These are phyloP conservation scores for Aphanomyces astaci DNA, from an alignment of 352 stramenopile species.

Conservation along the genomic window DNA sequence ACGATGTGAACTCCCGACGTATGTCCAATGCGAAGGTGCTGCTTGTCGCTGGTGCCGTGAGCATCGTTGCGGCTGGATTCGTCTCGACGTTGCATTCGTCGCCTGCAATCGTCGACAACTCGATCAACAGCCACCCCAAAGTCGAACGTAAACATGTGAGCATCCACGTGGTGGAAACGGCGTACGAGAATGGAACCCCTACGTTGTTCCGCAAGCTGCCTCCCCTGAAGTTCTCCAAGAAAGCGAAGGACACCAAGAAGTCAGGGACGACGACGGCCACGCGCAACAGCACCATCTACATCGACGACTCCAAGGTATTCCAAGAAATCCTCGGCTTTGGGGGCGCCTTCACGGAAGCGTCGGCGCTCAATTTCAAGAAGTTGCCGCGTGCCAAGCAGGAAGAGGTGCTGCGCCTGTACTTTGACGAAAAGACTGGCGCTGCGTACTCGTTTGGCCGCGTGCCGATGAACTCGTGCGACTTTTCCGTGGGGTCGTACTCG, in stretches of 20 bases:
- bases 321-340: slow-evolving; percentile 87
- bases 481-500: slow-evolving; percentile 78
- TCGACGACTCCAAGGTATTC: slow-evolving; percentile 47
- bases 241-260: slow-evolving; percentile 15
- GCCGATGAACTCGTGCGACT: slow-evolving; percentile 88
- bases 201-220: background rate
- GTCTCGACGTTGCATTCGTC: background rate
- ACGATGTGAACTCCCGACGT: background rate
- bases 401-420: slow-evolving; percentile 82
- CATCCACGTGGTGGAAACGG: slow-evolving; percentile 13
- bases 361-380: slow-evolving; percentile 82
- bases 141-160: background rate
- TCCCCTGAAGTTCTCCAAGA: slow-evolving; percentile 40
- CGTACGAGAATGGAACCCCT: background rate
- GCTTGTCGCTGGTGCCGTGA: background rate
- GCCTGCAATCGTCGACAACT: background rate
- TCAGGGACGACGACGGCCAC: background rate
- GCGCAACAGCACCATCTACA: slow-evolving; percentile 34
- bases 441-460: slow-evolving; percentile 86
- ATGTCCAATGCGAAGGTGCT: background rate
- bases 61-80: slow-evolving; percentile 9
- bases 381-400: slow-evolving; percentile 70
- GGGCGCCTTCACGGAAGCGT: slow-evolving; percentile 88
- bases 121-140: background rate
- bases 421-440: slow-evolving; percentile 64